Percentiles rank a stretch among this genome's conserved stretches.
These are phyloP conservation scores for Leccinum longicurvipes DNA, from an alignment of 768 basidiomycete genomes.

Conservation along the genomic window DNA sequence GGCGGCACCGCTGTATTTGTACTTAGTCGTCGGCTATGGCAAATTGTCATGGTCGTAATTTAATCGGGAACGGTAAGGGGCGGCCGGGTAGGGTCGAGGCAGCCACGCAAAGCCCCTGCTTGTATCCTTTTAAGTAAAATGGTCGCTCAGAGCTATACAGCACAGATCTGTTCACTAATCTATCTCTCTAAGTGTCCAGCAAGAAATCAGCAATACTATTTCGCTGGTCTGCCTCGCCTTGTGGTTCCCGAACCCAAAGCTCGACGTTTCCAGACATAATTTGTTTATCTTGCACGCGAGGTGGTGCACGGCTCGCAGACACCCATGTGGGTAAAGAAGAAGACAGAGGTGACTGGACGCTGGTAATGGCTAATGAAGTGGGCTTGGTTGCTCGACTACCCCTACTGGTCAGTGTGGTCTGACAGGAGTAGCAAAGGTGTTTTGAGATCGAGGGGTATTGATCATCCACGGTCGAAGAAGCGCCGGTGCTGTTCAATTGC, in stretches of 20 bases:
- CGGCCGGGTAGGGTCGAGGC: not conserved
- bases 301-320: constrained; percentile 1
- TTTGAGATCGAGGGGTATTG: constrained; percentile 33
- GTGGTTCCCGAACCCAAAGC: constrained; percentile 30
- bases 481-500: not conserved
- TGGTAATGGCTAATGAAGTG: not conserved
- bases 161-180: not conserved
- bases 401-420: constrained; percentile 56
- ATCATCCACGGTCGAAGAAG: not conserved
- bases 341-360: constrained; percentile 12
- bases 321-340: constrained; percentile 35
- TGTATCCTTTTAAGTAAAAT: not conserved
- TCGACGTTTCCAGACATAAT: constrained; percentile 19
- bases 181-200: constrained; percentile 25
- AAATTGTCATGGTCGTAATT: constrained; percentile 3
- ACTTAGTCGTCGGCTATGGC: constrained; percentile 27
- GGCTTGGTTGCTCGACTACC: constrained; percentile 42
- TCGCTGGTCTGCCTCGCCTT: constrained; percentile 37
- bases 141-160: not conserved
- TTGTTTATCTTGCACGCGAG: constrained; percentile 2
- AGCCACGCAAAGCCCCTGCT: not conserved
- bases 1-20: constrained; percentile 24
- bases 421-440: constrained; percentile 61
- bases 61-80: not conserved
- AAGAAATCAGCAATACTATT: constrained; percentile 38